Evolutionary conservation across 441 rosid genomes (phyloP).

Genomic region (Populus tomentosa): DNA sequence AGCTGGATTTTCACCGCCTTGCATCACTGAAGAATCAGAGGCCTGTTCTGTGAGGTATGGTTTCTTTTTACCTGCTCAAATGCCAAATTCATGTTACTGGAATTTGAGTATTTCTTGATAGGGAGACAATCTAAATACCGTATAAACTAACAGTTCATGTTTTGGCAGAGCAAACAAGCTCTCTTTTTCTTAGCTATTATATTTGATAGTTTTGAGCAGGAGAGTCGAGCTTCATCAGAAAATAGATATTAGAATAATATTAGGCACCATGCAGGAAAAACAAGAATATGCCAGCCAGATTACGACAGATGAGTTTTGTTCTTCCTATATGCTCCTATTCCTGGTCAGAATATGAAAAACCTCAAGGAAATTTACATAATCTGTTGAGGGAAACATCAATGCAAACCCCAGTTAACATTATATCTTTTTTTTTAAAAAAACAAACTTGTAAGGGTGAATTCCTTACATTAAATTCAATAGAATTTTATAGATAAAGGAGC

Average conservation of each 20-base stretch:
- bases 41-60: background rate
- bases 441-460: too few species aligned
- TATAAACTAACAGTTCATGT: background rate
- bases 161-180: background rate
- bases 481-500: background rate
- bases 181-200: background rate
- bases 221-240: background rate
- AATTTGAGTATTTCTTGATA: background rate
- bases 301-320: background rate
- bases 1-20: background rate
- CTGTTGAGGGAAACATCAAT: background rate
- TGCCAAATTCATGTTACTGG: background rate
- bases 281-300: background rate
- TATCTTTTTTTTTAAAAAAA: background rate
- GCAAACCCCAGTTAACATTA: background rate
- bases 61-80: background rate
- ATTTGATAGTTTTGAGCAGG: background rate
- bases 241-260: background rate
- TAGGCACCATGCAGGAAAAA: background rate
- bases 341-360: background rate
- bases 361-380: background rate
- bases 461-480: background rate
- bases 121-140: background rate
- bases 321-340: background rate
- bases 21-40: background rate